Percentiles rank a stretch among this genome's conserved stretches.
Evolutionary conservation across 305 asterid genomes (phyloP).

Genomic region (Fraxinus velutina): DNA sequence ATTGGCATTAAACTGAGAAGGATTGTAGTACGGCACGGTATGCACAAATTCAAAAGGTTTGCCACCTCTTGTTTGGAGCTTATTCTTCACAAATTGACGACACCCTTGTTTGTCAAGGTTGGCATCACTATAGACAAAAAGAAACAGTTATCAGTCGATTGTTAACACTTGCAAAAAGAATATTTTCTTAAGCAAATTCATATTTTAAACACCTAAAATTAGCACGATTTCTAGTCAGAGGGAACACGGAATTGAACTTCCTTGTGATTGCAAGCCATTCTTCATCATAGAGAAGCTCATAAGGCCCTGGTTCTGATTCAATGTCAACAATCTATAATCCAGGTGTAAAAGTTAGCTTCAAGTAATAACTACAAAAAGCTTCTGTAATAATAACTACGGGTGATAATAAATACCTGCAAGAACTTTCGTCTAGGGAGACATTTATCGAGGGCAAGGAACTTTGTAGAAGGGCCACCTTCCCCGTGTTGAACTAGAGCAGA

Average conservation of each 20-base stretch:
- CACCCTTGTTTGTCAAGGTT: slow-evolving; percentile 52
- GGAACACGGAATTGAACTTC: slow-evolving; percentile 66
- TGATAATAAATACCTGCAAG: slow-evolving; percentile 59
- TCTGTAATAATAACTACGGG: slow-evolving; percentile 18
- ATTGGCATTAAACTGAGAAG: slow-evolving; percentile 39
- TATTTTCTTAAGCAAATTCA: slow-evolving; percentile 8
- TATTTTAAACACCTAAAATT: slow-evolving; percentile 50
- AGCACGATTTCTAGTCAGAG: slow-evolving; percentile 48
- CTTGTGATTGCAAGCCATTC: slow-evolving; percentile 84
- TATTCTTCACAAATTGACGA: slow-evolving; percentile 65
- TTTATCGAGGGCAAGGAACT: slow-evolving; percentile 93
- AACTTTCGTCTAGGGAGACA: slow-evolving; percentile 79
- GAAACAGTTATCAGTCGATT: slow-evolving; percentile 12
- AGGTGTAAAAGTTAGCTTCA: slow-evolving; percentile 24
- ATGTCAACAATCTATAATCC: slow-evolving; percentile 65
- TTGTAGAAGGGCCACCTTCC: slow-evolving; percentile 61
- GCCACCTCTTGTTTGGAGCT: slow-evolving; percentile 56
- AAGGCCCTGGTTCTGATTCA: slow-evolving; percentile 76
- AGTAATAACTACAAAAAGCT: slow-evolving; percentile 16
- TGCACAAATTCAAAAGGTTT: slow-evolving; percentile 67
- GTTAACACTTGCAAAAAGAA: not conserved
- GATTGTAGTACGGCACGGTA: slow-evolving; percentile 64
- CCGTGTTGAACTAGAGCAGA: slow-evolving; percentile 90
- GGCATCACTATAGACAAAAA: slow-evolving; percentile 47
- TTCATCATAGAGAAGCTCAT: slow-evolving; percentile 83